Conservation (phyloP, 2,329 filamentous ascomycete genomes). For the Sporothrix schenckii region DNA sequence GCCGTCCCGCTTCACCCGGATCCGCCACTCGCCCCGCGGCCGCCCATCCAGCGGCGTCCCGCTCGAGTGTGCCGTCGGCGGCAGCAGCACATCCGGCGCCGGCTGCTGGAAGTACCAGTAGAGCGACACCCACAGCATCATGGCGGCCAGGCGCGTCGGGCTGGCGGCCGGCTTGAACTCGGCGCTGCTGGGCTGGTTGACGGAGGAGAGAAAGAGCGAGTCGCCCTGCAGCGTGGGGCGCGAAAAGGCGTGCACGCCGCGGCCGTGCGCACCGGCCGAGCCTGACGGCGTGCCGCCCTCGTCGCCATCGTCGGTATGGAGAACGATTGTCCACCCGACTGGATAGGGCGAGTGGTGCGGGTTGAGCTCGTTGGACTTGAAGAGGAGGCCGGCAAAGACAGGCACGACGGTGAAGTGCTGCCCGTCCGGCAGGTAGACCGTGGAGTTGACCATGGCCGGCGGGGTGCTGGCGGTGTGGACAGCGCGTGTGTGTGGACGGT, state of each 20-base stretch:
- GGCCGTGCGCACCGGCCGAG: constrained; percentile 36
- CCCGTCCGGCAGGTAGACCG: constrained; percentile 81
- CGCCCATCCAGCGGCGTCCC: constrained; percentile 69
- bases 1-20: constrained; percentile 84
- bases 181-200: constrained; percentile 77
- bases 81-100: constrained; percentile 65
- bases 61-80: constrained; percentile 60
- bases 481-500: no score
- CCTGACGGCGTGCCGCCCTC: constrained; percentile 22
- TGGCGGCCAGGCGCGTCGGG: constrained; percentile 84
- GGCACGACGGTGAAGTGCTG: constrained; percentile 79
- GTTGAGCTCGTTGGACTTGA: constrained; percentile 79
- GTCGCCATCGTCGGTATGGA: constrained; percentile 66
- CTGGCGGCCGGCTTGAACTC: constrained; percentile 81
- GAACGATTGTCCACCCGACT: constrained; percentile 84
- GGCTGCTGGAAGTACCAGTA: constrained; percentile 98
- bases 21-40: constrained; percentile 82
- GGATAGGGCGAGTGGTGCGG: constrained; percentile 72
- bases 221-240: constrained; percentile 77
- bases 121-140: constrained; percentile 94
- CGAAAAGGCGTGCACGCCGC: constrained; percentile 65
- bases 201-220: constrained; percentile 86
- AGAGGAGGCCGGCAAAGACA: constrained; percentile 88
- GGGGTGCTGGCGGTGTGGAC: no score
- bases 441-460: constrained; percentile 41